Conservation (phyloP, 108 stramenopile genomes). For the Cyclotella atomus region DNA sequence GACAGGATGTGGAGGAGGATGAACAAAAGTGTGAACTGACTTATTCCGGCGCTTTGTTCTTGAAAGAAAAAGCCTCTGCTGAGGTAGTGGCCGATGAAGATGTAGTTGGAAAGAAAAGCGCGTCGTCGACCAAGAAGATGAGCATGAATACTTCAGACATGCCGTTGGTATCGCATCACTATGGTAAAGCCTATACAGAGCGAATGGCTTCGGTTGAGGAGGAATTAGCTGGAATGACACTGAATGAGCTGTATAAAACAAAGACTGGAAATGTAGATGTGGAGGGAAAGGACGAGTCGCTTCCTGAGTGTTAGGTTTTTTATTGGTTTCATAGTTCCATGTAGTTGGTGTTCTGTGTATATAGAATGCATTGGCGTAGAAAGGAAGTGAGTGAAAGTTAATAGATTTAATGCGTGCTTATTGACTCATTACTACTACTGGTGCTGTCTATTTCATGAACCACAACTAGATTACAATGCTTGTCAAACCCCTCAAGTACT, state of each 20-base stretch:
- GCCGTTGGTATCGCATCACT: constrained; percentile 58
- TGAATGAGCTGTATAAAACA: constrained; percentile 59
- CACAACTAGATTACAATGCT: too few species aligned
- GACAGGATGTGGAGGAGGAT: constrained; percentile 16
- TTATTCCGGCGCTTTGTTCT: constrained; percentile 34
- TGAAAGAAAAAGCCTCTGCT: constrained; percentile 48
- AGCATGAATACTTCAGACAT: constrained; percentile 18
- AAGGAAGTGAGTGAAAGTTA: too few species aligned
- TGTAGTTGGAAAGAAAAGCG: constrained; percentile 36
- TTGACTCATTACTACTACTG: too few species aligned
- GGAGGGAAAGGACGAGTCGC: too few species aligned
- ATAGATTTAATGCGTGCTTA: too few species aligned
- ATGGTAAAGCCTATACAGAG: constrained; percentile 53
- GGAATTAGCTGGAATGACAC: constrained; percentile 32
- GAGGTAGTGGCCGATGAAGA: constrained; percentile 36
- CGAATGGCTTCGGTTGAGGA: constrained; percentile 48
- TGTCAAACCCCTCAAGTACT: too few species aligned
- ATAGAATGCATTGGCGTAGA: too few species aligned
- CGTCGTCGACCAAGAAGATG: constrained; percentile 4
- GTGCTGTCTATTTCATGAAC: too few species aligned
- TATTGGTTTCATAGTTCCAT: too few species aligned
- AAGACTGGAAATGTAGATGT: constrained; percentile 8
- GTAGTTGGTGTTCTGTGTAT: background rate
- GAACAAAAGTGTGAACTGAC: constrained; percentile 33
- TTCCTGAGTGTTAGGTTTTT: too few species aligned